phyloP scores from a whole-genome alignment of 1,139 yeast species.

The Yarrowia galli region DNA sequence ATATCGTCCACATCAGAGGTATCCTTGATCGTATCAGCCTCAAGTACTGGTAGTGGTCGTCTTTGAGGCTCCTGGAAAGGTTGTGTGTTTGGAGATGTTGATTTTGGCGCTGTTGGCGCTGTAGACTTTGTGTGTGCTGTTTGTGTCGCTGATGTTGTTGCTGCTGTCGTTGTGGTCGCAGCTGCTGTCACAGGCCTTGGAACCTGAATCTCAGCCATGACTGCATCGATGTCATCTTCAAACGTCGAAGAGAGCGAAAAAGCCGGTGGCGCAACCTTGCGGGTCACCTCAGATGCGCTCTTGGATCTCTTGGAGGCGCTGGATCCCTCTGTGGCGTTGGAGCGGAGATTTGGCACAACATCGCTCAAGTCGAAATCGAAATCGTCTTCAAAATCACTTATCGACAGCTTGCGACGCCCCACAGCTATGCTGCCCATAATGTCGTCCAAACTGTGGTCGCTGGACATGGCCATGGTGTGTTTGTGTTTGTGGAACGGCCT shows the following conservation, averaged over 20 bases:
- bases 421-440: conserved; percentile 27
- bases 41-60: background rate
- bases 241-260: conserved; percentile 3
- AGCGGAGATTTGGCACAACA: too few species aligned
- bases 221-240: conserved; percentile 29
- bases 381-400: background rate
- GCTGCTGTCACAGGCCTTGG: background rate
- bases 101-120: too few species aligned
- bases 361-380: conserved; percentile 1
- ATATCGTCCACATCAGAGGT: conserved; percentile 1
- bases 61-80: background rate
- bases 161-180: background rate
- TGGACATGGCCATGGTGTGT: conserved; percentile 10
- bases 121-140: too few species aligned
- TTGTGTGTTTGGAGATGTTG: too few species aligned
- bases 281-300: background rate
- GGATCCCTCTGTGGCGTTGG: background rate
- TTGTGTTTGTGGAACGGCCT: background rate
- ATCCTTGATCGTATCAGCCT: background rate
- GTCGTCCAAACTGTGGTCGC: conserved; percentile 29
- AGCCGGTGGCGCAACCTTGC: background rate
- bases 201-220: conserved; percentile 8
- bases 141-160: too few species aligned
- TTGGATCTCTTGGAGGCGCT: background rate
- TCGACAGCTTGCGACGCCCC: conserved; percentile 9